These are phyloP conservation scores for Ramichloridium luteum DNA, from an alignment of 2,329 filamentous ascomycete species.

Conservation along the genomic window DNA sequence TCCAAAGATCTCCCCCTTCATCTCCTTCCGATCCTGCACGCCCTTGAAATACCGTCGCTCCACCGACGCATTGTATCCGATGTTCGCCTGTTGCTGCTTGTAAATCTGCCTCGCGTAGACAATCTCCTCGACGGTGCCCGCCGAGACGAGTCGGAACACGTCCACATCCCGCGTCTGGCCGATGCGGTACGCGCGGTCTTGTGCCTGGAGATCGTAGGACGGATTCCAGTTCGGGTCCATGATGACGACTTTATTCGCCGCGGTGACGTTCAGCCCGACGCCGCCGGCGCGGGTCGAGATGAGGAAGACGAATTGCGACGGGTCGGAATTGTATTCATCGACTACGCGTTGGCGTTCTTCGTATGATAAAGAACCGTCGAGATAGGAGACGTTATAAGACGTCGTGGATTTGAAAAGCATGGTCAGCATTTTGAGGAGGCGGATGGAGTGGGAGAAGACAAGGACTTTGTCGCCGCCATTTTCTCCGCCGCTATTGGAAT, in stretches of 20 bases:
- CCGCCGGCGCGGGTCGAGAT: constrained; percentile 91
- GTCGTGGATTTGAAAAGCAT: constrained; percentile 72
- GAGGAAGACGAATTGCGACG: constrained; percentile 81
- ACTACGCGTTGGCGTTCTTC: constrained; percentile 71
- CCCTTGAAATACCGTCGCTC: constrained; percentile 93
- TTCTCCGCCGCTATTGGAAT: too few relatives aligned
- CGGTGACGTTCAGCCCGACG: constrained; percentile 90
- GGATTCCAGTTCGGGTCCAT: constrained; percentile 98
- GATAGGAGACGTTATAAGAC: constrained; percentile 78
- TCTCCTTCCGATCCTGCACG: constrained; percentile 68
- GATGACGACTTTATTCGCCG: constrained; percentile 95
- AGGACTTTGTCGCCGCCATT: constrained; percentile 94
- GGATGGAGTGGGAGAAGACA: constrained; percentile 86
- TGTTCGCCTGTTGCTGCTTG: constrained; percentile 97
- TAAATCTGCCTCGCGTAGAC: constrained; percentile 96
- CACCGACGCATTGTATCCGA: constrained; percentile 83
- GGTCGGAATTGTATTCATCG: constrained; percentile 82
- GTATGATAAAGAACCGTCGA: constrained; percentile 74
- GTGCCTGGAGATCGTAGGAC: constrained; percentile 83
- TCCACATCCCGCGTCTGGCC: constrained; percentile 88
- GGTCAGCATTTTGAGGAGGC: constrained; percentile 70
- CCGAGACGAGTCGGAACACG: constrained; percentile 80
- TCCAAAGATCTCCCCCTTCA: constrained; percentile 91
- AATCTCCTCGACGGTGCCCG: constrained; percentile 91
- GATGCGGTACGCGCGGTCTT: constrained; percentile 92